Percentiles rank a stretch among this genome's conserved stretches.
These are phyloP conservation scores for Apiosordaria backusii DNA, from an alignment of 495 filamentous ascomycete genomes.

Conservation along the genomic window DNA sequence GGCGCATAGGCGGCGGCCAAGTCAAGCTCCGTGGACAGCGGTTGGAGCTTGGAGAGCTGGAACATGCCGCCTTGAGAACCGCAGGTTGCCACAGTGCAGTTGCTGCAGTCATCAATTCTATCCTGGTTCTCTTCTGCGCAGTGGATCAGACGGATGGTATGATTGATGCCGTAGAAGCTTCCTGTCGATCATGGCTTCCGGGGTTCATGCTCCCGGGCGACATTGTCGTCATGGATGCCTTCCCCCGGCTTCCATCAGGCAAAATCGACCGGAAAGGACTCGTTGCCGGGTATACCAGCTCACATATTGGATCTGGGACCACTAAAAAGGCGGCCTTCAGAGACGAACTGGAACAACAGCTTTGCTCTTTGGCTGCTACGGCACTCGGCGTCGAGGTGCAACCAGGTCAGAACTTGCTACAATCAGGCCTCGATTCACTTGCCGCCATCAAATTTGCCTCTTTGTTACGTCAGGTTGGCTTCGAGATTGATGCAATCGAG, in stretches of 20 bases:
- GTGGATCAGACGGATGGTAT: slow-evolving; percentile 31
- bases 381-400: slow-evolving; percentile 44
- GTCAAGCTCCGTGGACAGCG: slow-evolving; percentile 80
- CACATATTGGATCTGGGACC: slow-evolving; percentile 7
- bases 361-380: slow-evolving; percentile 45
- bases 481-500: slow-evolving; percentile 49
- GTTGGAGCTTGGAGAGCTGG: slow-evolving; percentile 79
- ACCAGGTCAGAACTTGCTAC: slow-evolving; percentile 45
- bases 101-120: slow-evolving; percentile 56
- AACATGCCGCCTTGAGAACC: slow-evolving; percentile 59
- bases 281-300: slow-evolving; percentile 50
- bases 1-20: slow-evolving; percentile 72
- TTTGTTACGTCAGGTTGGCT: slow-evolving; percentile 49
- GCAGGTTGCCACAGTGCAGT: slow-evolving; percentile 52
- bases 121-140: slow-evolving; percentile 66
- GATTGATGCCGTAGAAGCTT: slow-evolving; percentile 44
- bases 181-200: slow-evolving; percentile 69
- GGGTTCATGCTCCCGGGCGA: slow-evolving; percentile 74
- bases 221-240: slow-evolving; percentile 54
- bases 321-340: slow-evolving; percentile 18
- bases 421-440: slow-evolving; percentile 68
- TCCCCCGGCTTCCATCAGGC: slow-evolving; percentile 72
- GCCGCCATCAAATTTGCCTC: slow-evolving; percentile 64
- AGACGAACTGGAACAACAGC: slow-evolving; percentile 42
- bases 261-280: slow-evolving; percentile 69